Evolutionary conservation across 495 filamentous ascomycete genomes (phyloP), one percentile per base, ranked within the genome.

Genomic region (Cercophora samala): DNA sequence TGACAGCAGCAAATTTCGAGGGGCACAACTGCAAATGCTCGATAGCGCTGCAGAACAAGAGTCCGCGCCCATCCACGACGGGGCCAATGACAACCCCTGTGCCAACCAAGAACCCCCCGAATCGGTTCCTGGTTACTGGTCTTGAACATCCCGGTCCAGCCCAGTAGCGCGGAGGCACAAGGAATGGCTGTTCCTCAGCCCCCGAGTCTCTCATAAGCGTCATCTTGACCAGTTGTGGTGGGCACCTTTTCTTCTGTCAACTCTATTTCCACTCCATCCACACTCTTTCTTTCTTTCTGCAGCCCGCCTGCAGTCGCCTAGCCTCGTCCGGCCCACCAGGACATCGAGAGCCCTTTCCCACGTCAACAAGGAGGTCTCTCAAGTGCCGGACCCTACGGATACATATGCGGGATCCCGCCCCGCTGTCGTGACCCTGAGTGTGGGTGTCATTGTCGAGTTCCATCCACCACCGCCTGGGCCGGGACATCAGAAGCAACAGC

Each of bases 351-450:
- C 24, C 23, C 22, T 60, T 60, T 23, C 21, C 37, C 37, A 46
- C 37, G 37, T 46, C 37, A 46, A 46, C 37, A 46, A 46, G 37
- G 5, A 46, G 37, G 37, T 62, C 18, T 1, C 21, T 29, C 18
- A 62, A 59, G 58, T 63, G 51, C 63, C 59, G 52, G 37, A 55
- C 32, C 6, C 24, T n/a, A 52, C 17, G 25, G 32, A n/a, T 65
- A 65, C 65, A 67, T 70, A 70, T 70, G 68, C 58, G 15, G 53
- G 64, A 46, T 61, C 42, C 64, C 68, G 60, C 63, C 64, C 66
- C 59, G 29, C 51, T 32, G 15, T 18, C 18, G 26, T 63, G 51
- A 26, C 51, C 62, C 55, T 51, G 42, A 65, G 53, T 62, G 42
- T 51, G 60, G 68, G 64, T 67, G 58, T 64, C 19, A 29, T 52